phyloP scores from a whole-genome alignment of 768 basidiomycete species.

The Panaeolus cyanescens region DNA sequence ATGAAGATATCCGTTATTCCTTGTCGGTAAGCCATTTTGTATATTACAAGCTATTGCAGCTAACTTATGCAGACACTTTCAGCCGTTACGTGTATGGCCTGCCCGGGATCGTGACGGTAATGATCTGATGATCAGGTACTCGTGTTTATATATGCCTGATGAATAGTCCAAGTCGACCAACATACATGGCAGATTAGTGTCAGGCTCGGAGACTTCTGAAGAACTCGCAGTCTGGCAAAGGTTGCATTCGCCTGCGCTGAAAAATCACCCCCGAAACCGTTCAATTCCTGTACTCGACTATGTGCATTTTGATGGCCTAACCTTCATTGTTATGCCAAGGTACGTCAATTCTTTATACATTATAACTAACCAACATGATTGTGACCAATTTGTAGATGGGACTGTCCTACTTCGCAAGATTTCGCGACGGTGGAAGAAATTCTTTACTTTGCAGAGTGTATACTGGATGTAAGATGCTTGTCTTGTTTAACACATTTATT shows the following conservation, averaged over 20 bases:
- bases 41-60: neutral
- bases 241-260: slow-evolving; percentile 10
- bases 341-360: slow-evolving; percentile 2
- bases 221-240: slow-evolving; percentile 14
- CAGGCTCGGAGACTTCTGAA: slow-evolving; percentile 8
- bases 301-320: slow-evolving; percentile 11
- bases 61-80: neutral
- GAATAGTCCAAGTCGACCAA: neutral
- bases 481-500: neutral
- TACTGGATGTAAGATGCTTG: too few relatives aligned
- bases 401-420: neutral
- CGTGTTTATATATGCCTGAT: neutral
- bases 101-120: slow-evolving; percentile 3
- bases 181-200: slow-evolving; percentile 4
- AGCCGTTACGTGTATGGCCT: slow-evolving; percentile 7
- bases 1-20: neutral
- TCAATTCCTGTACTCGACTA: slow-evolving; percentile 17
- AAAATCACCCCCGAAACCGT: slow-evolving; percentile 19
- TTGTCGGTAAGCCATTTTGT: neutral
- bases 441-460: neutral
- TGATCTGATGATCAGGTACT: slow-evolving; percentile 15
- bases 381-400: slow-evolving; percentile 6
- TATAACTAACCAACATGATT: neutral
- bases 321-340: slow-evolving; percentile 21
- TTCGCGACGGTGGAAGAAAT: slow-evolving; percentile 6